phyloP scores from a whole-genome alignment of 257 asterid genomes.

The Rauvolfia tetraphylla region DNA sequence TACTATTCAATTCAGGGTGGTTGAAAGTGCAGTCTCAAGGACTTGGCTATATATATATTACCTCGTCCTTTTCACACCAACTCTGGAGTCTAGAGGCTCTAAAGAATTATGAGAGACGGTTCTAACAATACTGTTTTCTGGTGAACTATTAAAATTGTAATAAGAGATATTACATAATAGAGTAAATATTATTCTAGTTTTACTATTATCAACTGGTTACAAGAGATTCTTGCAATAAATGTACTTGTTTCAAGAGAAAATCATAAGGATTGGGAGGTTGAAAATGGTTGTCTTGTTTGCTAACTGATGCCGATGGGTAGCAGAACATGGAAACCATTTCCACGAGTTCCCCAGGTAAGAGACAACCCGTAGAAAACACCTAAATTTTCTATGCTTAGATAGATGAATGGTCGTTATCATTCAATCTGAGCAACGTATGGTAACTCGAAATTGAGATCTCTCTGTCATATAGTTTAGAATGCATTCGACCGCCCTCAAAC shows the following conservation, averaged over 20 bases:
- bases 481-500: too few relatives aligned
- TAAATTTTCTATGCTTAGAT: background rate
- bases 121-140: too few relatives aligned
- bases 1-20: background rate
- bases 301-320: background rate
- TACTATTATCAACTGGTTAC: background rate
- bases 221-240: background rate
- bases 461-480: too few relatives aligned
- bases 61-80: too few relatives aligned
- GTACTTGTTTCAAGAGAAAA: background rate
- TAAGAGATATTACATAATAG: too few relatives aligned
- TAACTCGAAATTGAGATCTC: too few relatives aligned
- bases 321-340: background rate
- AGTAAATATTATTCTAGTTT: background rate
- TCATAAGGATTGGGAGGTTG: background rate
- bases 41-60: too few relatives aligned
- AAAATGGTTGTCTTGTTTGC: background rate
- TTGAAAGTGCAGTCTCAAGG: conserved; percentile 3
- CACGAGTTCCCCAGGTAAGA: background rate
- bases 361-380: background rate
- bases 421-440: background rate
- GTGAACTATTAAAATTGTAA: background rate
- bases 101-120: too few relatives aligned
- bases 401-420: background rate
- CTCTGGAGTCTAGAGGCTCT: too few relatives aligned